Evolutionary conservation across 2,329 filamentous ascomycete species (phyloP).

Genomic region (Stachybotrys elegans): DNA sequence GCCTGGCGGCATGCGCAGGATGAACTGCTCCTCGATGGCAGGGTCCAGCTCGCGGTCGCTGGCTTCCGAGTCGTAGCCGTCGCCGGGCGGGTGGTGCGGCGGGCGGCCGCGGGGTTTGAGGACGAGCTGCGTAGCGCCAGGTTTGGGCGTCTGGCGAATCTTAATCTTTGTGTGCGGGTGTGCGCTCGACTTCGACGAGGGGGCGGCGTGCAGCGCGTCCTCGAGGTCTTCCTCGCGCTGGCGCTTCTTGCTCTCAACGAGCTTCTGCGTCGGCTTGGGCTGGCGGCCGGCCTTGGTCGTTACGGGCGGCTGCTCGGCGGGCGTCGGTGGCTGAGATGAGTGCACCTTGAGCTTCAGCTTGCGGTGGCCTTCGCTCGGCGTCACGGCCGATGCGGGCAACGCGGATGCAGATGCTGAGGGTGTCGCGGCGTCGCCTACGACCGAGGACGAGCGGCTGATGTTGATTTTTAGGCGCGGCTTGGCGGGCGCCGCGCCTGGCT

Average conservation of each 20-base stretch:
- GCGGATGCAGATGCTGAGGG: constrained; percentile 10
- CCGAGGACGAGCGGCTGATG: constrained; percentile 29
- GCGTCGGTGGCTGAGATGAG: constrained; percentile 32
- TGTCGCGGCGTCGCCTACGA: constrained; percentile 21
- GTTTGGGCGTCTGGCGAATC: constrained; percentile 36
- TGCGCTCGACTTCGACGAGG: constrained; percentile 5
- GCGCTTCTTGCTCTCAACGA: constrained; percentile 56
- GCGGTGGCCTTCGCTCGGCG: constrained; percentile 25
- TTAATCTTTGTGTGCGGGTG: constrained; percentile 49
- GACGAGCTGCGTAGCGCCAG: constrained; percentile 30
- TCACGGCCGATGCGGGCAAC: constrained; percentile 9
- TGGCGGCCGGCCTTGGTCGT: constrained; percentile 58
- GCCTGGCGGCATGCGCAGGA: constrained; percentile 83
- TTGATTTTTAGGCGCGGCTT: constrained; percentile 36
- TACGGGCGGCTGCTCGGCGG: constrained; percentile 24
- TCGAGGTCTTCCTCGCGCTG: constrained; percentile 50
- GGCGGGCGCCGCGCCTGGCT: constrained; percentile 18
- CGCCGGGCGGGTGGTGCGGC: constrained; percentile 67
- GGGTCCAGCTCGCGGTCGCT: constrained; percentile 87
- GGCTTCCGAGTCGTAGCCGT: constrained; percentile 94
- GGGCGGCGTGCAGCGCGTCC: constrained; percentile 30
- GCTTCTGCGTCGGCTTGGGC: constrained; percentile 54
- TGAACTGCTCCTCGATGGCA: constrained; percentile 81
- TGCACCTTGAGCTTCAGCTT: constrained; percentile 39
- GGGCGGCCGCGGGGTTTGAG: constrained; percentile 64